Base-by-base conservation (phyloP, 352 stramenopile genomes). In the Pythium aquatile region DNA sequence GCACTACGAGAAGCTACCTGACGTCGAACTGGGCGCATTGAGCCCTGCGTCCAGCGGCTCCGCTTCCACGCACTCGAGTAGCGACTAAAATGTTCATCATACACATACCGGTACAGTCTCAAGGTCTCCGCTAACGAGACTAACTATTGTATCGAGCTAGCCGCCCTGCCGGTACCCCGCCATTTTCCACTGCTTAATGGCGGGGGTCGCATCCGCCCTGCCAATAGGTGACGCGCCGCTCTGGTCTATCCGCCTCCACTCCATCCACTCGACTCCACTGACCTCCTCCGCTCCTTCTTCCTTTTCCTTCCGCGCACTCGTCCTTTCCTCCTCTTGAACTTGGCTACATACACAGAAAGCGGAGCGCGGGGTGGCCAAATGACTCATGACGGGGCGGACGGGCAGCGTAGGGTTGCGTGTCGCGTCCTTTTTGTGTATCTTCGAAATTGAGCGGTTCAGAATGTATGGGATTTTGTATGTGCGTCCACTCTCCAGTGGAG, bases 1-100 rank as follows among this genome's bases (percentile, higher is more conserved):
- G 44, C 76, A 85, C 33, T 90, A 90, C 67, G 73, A 79, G 56
- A 82, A 78, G 63, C 55, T 90, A 10, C 76, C 81, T 1, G 74
- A 81, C 37, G 33, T 81, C 14, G 74, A 81, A 40, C 55, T 69
- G n/a, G 67, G 61, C 5, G 48, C 17, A 3, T 26, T 51, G n/a
- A 55, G 55, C 48, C 55, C 30, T 32, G 10, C 8, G 8, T 32
- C 29, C 13, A 63, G 33, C 56, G 20, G 17, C 17, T 68, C 61
- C 32, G 62, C 62, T 14, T 32, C 53, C 2, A 59, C 44, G 9
- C 17, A n/a, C 1, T 20, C 44, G 2, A 51, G 46, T 17, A 57
- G 62, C 44, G 62, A 63, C 39, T 63, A 42, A 47, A 48, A 8
- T 24, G 20, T 24, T 24, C 20, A 24, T 24, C 20, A 24, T 40